These are phyloP conservation scores for Suhomyces chickasaworum DNA, from an alignment of 1,139 yeast species.

Conservation along the genomic window DNA sequence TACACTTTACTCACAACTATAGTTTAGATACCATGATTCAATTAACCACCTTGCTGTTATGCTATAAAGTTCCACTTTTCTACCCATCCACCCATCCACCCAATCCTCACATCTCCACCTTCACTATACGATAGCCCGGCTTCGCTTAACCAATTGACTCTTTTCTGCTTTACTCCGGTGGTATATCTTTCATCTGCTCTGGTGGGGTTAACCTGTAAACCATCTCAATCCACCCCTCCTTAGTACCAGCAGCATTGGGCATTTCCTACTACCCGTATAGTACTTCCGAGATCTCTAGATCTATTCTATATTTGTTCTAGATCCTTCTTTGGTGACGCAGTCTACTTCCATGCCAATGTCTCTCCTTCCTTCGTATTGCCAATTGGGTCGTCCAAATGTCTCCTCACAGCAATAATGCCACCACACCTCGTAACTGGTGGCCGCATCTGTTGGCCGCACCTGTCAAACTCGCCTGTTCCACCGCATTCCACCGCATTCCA, in stretches of 20 bases:
- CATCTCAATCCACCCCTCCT: neutral
- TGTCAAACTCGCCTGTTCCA: neutral
- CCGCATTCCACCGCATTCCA: neutral
- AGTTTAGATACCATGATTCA: too few species aligned
- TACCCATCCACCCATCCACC: too few species aligned
- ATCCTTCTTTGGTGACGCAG: too few species aligned
- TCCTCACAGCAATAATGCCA: neutral
- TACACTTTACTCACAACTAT: too few species aligned
- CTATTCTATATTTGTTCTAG: neutral
- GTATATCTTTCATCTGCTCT: too few species aligned
- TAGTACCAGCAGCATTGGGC: neutral
- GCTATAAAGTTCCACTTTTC: too few species aligned
- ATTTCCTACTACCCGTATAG: neutral
- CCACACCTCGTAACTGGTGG: neutral
- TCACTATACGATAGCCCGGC: too few species aligned
- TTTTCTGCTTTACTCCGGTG: too few species aligned
- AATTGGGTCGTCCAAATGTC: neutral
- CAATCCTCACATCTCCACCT: too few species aligned
- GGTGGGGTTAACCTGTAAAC: too few species aligned
- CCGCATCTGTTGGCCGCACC: neutral
- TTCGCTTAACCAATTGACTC: too few species aligned
- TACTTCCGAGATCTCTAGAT: neutral
- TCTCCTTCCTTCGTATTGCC: neutral
- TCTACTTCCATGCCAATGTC: neutral
- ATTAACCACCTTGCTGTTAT: too few species aligned